Conservation (phyloP, 805 yeast species). For the Spathaspora boniae region DNA sequence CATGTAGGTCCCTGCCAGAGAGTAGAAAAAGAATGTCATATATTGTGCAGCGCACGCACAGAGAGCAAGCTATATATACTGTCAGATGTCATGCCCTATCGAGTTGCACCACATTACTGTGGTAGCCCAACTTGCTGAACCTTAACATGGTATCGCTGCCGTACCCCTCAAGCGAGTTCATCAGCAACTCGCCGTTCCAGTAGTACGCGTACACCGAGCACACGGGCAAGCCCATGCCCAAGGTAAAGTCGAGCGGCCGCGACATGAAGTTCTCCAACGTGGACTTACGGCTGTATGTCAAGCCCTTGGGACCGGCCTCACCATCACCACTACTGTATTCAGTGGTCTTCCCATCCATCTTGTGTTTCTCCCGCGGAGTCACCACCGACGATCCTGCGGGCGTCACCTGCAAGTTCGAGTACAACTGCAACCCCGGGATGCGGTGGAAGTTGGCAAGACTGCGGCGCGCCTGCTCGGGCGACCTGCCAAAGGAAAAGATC, state of each 20-base stretch:
- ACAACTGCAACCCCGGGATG: constrained; percentile 57
- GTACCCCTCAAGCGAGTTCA: constrained; percentile 83
- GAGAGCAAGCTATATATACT: no score
- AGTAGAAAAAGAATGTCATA: no score
- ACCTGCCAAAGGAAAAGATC: constrained; percentile 86
- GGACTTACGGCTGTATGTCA: constrained; percentile 33
- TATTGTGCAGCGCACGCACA: no score
- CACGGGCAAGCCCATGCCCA: constrained; percentile 91
- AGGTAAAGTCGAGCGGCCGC: constrained; percentile 68
- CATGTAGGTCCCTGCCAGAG: no score
- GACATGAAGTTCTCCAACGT: constrained; percentile 64
- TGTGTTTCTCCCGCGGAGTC: constrained; percentile 10
- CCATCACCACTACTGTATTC: constrained; percentile 17
- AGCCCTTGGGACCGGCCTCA: constrained; percentile 14
- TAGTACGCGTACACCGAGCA: constrained; percentile 91
- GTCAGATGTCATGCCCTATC: constrained; percentile 71
- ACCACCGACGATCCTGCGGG: constrained; percentile 38
- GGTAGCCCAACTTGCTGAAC: constrained; percentile 72
- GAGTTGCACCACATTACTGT: constrained; percentile 58
- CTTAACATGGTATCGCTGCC: constrained; percentile 87
- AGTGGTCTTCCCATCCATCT: constrained; percentile 37
- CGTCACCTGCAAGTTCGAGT: constrained; percentile 40
- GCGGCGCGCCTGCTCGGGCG: constrained; percentile 53
- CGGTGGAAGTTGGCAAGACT: constrained; percentile 66
- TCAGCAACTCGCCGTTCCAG: constrained; percentile 88